Percentiles rank a stretch among this genome's conserved stretches.
Conservation (phyloP, 345 rosid genomes). For the Melastoma malabathricum region DNA sequence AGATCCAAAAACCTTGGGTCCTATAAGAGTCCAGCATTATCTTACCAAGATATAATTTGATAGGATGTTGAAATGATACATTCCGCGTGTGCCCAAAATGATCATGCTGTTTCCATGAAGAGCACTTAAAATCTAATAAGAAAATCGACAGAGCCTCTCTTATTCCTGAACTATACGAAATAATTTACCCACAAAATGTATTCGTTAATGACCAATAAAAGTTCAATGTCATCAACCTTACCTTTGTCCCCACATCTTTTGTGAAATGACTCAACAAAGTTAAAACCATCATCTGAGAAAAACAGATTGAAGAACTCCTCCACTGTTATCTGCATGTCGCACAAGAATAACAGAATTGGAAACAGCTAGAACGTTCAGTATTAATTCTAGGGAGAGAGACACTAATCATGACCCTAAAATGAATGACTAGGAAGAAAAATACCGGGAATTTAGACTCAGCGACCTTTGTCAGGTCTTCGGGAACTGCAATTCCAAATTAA, state of each 20-base stretch:
- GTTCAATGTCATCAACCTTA: conserved; percentile 6
- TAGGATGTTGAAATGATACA: conserved; percentile 87
- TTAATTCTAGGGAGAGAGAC: no score
- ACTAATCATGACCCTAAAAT: background rate
- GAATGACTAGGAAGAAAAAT: conserved; percentile 8
- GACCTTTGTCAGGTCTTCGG: conserved; percentile 49
- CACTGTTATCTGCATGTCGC: conserved; percentile 57
- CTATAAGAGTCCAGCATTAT: conserved; percentile 2
- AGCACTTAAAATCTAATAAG: conserved; percentile 58
- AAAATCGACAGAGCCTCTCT: conserved; percentile 7
- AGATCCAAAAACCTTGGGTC: background rate
- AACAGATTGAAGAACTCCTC: conserved; percentile 68
- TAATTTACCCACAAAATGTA: background rate
- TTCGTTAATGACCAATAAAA: background rate
- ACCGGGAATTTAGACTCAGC: conserved; percentile 78
- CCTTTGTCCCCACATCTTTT: conserved; percentile 86
- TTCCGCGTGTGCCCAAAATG: conserved; percentile 67
- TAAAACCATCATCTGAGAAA: conserved; percentile 52
- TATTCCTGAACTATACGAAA: no score
- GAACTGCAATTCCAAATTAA: conserved; percentile 38
- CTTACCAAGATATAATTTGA: conserved; percentile 89
- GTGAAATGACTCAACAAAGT: conserved; percentile 71
- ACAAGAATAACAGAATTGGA: conserved; percentile 2
- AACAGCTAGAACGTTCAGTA: background rate
- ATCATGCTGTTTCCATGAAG: conserved; percentile 64